Conservation (phyloP, 257 asterid genomes). For the Fraxinus americana region DNA sequence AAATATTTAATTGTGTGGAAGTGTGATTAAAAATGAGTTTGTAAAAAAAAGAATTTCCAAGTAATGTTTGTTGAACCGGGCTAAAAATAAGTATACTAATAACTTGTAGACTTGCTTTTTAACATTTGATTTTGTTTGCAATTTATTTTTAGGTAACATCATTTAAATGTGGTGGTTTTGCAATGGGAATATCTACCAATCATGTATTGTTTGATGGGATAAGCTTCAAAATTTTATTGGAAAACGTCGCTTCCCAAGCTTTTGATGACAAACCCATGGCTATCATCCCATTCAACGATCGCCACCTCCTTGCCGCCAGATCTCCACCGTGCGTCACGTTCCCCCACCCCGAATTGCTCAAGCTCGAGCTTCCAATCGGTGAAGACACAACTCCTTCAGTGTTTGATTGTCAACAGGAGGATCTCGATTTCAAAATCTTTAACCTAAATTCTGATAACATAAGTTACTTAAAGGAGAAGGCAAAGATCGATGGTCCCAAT, state of each 20-base stretch:
- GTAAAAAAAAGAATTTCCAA: no score
- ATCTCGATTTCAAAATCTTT: slow-evolving; percentile 63
- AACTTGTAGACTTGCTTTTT: not conserved
- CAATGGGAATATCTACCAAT: slow-evolving; percentile 64
- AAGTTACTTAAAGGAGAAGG: slow-evolving; percentile 48
- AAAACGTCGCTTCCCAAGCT: slow-evolving; percentile 83
- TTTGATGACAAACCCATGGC: slow-evolving; percentile 63
- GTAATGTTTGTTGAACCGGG: no score
- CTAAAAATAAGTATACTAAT: no score
- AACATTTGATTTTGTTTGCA: not conserved
- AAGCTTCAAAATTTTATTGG: slow-evolving; percentile 63
- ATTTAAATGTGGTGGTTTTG: slow-evolving; percentile 87
- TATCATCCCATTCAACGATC: slow-evolving; percentile 60
- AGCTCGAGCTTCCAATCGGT: slow-evolving; percentile 58
- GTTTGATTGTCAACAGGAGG: slow-evolving; percentile 50
- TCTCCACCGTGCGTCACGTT: slow-evolving; percentile 79
- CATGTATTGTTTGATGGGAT: slow-evolving; percentile 70
- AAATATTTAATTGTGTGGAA: no score
- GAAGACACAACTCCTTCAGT: slow-evolving; percentile 48
- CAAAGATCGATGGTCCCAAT: slow-evolving; percentile 25
- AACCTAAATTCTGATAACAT: slow-evolving; percentile 46
- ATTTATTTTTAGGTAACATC: slow-evolving; percentile 60
- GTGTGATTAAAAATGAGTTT: no score
- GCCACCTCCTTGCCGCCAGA: slow-evolving; percentile 73
- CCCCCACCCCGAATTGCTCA: slow-evolving; percentile 79